phyloP scores from a whole-genome alignment of 306 rosid genomes.

The Purshia tridentata region DNA sequence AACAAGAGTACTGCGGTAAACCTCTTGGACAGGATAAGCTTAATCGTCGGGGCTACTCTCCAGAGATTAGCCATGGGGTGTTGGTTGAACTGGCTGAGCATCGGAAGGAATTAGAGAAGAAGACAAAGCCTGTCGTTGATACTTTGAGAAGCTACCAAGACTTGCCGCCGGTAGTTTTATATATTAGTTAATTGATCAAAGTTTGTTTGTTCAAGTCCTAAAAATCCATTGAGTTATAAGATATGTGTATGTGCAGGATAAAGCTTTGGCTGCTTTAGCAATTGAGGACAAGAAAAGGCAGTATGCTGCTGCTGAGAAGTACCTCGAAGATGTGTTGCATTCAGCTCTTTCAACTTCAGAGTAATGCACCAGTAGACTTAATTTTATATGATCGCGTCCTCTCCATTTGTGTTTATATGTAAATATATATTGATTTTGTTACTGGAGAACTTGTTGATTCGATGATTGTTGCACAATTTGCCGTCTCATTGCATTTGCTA shows the following conservation, averaged over 20 bases:
- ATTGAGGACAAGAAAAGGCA: conserved; percentile 97
- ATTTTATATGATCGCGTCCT: background rate
- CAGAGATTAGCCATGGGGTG: conserved; percentile 84
- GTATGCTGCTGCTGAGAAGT: conserved; percentile 87
- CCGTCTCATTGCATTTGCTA: background rate
- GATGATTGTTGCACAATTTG: conserved; percentile 5
- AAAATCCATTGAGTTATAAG: conserved; percentile 1
- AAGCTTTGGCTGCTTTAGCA: conserved; percentile 95
- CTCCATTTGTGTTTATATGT: background rate
- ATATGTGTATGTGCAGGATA: conserved; percentile 56
- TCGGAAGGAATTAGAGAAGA: conserved; percentile 85
- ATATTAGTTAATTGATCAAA: background rate
- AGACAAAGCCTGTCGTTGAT: conserved; percentile 90
- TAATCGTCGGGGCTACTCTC: conserved; percentile 73
- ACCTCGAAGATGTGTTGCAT: conserved; percentile 86
- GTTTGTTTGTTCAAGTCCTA: background rate
- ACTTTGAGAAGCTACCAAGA: conserved; percentile 94
- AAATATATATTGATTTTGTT: background rate
- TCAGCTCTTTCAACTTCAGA: conserved; percentile 71
- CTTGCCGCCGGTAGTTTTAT: conserved; percentile 68
- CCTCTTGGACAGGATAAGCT: conserved; percentile 65
- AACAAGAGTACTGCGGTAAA: conserved; percentile 2
- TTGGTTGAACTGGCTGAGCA: conserved; percentile 87
- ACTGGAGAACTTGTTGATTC: background rate
- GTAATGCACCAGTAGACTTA: conserved; percentile 20